Base-by-base conservation (phyloP, 2,329 filamentous ascomycete genomes). In the Ilyonectria mors-panacis region DNA sequence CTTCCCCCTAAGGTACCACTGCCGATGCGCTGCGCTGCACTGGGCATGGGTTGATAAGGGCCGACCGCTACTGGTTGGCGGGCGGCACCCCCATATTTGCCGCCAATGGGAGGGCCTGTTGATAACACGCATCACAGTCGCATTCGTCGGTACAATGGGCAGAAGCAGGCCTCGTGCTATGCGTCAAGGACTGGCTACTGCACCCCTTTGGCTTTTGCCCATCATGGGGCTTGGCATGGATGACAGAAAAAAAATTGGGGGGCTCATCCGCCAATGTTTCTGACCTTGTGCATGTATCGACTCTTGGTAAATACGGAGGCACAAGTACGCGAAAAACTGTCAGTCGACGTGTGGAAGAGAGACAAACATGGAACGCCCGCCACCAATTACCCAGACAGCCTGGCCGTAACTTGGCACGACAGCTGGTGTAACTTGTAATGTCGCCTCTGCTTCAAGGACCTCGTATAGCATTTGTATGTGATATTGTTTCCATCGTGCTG, bases 71-170 rank as follows among this genome's bases (percentile, higher is more conserved):
- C 28, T 58, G 19, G 48, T 4, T 54, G 23, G 10, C 9, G 26
- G 8, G 9, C 19, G 55, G 51, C 44, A 60, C 51, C 39, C 21
- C 53, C 64, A 57, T 26, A 55, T 66, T 59, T 58, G 30, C 69
- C 69, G 67, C 73, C 73, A 74, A 74, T 74, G 63, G 45, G 63
- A 62, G 59, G 33, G 35, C 61, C 50, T 37, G 59, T 35, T 64
- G 63, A 68, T 69, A 73, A 69, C 72, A 72, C 70, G 70, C 64
- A 63, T 45, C 39, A 28, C 54, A 42, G n/a, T 53, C 17, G 50
- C 30, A 53, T 35, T 53, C 30, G 30, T 53, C n/a, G 30, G 23
- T 9, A 37, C 50, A 12, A 21, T 10, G 30, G 3, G 19, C 28
- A 53, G 39, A n/a, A n/a, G 4, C 28, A 30, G 21, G 42, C 19